phyloP scores from a whole-genome alignment of 2,329 filamentous ascomycete species.

The Monosporascus sp. region DNA sequence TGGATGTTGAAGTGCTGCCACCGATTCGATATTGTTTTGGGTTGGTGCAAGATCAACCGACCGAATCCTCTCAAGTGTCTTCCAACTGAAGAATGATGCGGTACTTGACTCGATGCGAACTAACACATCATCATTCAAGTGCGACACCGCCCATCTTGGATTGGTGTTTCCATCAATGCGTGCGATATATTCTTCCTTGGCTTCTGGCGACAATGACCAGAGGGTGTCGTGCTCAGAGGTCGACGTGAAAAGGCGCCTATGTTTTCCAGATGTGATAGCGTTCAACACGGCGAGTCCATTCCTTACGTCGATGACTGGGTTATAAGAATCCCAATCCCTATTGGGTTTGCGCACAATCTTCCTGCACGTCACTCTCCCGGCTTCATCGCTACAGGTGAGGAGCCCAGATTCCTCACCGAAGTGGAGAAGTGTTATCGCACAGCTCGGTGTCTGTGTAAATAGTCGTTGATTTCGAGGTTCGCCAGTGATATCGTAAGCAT shows the following conservation, averaged over 20 bases:
- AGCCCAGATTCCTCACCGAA: constrained; percentile 10
- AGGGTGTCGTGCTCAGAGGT: constrained; percentile 7
- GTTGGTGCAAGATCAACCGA: no score
- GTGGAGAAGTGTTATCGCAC: constrained; percentile 6
- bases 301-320: not conserved
- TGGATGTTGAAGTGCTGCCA: no score
- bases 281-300: constrained; percentile 1
- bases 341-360: not conserved
- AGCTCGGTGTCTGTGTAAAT: constrained; percentile 6
- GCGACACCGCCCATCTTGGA: no score
- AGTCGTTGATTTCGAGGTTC: constrained; percentile 8
- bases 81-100: no score
- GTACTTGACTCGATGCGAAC: no score
- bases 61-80: no score
- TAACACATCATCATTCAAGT: no score
- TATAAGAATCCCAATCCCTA: constrained; percentile 1
- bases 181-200: no score
- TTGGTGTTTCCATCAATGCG: no score
- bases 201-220: constrained; percentile 7
- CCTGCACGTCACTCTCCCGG: constrained; percentile 6
- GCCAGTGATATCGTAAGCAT: constrained; percentile 10
- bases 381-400: constrained; percentile 11
- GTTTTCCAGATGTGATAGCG: constrained; percentile 6
- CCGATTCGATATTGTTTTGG: no score
- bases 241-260: constrained; percentile 8